phyloP scores from a whole-genome alignment of 83 land plant species.

The Thuja plicata region DNA sequence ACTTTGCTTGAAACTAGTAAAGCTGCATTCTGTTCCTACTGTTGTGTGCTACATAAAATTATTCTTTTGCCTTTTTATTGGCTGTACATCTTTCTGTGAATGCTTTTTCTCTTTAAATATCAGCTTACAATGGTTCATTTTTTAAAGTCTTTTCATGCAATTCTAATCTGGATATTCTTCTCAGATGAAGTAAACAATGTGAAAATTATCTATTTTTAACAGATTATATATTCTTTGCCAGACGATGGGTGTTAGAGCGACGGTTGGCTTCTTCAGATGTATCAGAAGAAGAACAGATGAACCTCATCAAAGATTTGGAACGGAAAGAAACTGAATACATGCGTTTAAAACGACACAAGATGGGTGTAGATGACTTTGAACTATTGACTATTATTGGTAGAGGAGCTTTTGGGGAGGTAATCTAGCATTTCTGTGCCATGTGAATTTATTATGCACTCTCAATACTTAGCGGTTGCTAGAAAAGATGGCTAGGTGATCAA shows the following conservation, averaged over 20 bases:
- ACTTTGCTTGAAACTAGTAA: background rate
- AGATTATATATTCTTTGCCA: constrained; percentile 22
- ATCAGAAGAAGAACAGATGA: constrained; percentile 52
- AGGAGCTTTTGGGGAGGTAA: constrained; percentile 33
- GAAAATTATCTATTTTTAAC: constrained; percentile 7
- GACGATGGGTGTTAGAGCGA: constrained; percentile 58
- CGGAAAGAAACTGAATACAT: constrained; percentile 60
- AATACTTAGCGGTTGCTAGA: background rate
- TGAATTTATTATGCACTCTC: background rate
- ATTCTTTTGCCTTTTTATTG: background rate
- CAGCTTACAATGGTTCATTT: background rate
- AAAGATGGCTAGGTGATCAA: background rate
- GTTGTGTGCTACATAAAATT: background rate
- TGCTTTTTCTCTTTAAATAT: background rate
- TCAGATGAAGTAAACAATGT: background rate
- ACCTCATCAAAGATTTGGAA: constrained; percentile 51
- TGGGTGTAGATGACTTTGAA: constrained; percentile 60
- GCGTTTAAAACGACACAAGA: constrained; percentile 55
- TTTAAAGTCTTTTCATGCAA: background rate
- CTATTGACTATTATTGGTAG: constrained; percentile 43
- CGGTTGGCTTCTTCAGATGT: constrained; percentile 57
- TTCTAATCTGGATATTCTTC: background rate
- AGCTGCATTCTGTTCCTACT: background rate
- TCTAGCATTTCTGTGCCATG: background rate
- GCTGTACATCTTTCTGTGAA: background rate